Evolutionary conservation across 179 eudicot genomes (phyloP), one percentile per base, ranked within the genome.

Genomic region (Silene vulgaris): DNA sequence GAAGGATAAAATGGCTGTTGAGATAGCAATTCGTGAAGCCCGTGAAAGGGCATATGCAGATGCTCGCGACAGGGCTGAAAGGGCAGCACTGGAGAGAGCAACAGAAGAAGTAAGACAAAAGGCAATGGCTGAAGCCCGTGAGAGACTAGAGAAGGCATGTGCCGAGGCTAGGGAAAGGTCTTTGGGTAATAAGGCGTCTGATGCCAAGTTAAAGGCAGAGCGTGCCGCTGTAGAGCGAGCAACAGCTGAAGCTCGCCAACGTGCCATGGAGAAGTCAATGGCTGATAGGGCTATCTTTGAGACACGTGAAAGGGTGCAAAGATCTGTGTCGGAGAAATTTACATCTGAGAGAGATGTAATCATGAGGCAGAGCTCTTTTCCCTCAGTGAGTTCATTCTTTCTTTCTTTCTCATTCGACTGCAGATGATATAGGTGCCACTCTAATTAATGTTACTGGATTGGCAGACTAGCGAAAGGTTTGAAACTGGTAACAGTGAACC

Each of bases 211-310:
- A 78, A 86, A 85, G 78, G 90, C 90, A 59, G 98, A 93, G 79
- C 98, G 96, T 60, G 96, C 93, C 76, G 97, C 97, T 71, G 95
- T 90, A 16, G 98, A 90, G 81, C 84, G 94, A 80, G 98, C 91
- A 66, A 86, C 90, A 52, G 90, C 87, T 40, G 99, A 96, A 84
- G 99, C 98, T 81, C 89, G 96, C 62, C 91, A 90, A 76, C 98
- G 95, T 64, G 98, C 97, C 75, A 79, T 89, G 59, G 97, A 93
- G 82, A 93, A 91, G 86, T 89, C 90, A 74, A 82, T 82, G 85
- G 90, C 91, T 28, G 96, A 88, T 76, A 88, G 90, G 63, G 82
- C 83, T 74, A 61, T 80, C 63, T 73, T 65, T 78, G 94, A 82
- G 78, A 83, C 84, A 16, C 83, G 87, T 9, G 92, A 83, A 40